phyloP scores from a whole-genome alignment of 208 protist species.

The Trypanosoma platydactyli region DNA sequence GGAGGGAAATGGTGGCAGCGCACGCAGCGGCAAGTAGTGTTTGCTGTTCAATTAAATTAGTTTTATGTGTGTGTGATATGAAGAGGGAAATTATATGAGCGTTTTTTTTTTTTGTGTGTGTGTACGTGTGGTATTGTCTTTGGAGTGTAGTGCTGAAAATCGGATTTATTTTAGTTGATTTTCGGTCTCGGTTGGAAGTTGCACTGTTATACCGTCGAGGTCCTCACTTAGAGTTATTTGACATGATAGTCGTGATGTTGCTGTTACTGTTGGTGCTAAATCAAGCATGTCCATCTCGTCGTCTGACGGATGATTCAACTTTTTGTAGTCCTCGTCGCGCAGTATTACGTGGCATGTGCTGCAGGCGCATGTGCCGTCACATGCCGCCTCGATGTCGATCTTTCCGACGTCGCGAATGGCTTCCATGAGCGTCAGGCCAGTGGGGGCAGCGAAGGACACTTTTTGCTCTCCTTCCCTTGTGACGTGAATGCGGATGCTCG shows the following conservation, averaged over 20 bases:
- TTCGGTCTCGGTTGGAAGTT: slow-evolving; percentile 63
- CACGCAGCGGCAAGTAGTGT: too few relatives aligned
- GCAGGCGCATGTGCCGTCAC: slow-evolving; percentile 95
- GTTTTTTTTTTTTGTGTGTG: too few relatives aligned
- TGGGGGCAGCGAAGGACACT: slow-evolving; percentile 39
- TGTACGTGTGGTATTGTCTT: too few relatives aligned
- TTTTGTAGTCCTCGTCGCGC: slow-evolving; percentile 74
- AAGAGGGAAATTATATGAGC: too few relatives aligned
- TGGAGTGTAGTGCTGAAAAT: too few relatives aligned
- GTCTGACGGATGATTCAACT: slow-evolving; percentile 79
- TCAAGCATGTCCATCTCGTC: slow-evolving; percentile 95
- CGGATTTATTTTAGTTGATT: slow-evolving; percentile 32
- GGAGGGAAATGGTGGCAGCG: too few relatives aligned
- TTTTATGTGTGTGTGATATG: too few relatives aligned
- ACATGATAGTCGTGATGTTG: slow-evolving; percentile 79
- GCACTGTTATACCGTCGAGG: slow-evolving; percentile 58
- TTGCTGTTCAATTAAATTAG: too few relatives aligned
- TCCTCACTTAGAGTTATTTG: slow-evolving; percentile 66
- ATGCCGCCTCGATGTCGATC: slow-evolving; percentile 95
- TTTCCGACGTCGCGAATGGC: slow-evolving; percentile 88
- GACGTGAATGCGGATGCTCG: slow-evolving; percentile 47
- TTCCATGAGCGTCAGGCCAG: slow-evolving; percentile 84
- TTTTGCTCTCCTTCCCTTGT: slow-evolving; percentile 29
- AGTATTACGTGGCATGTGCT: slow-evolving; percentile 97
- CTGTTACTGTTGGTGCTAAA: slow-evolving; percentile 57